These are phyloP conservation scores for Cercospora janseana DNA, from an alignment of 2,329 filamentous ascomycete genomes.

Conservation along the genomic window DNA sequence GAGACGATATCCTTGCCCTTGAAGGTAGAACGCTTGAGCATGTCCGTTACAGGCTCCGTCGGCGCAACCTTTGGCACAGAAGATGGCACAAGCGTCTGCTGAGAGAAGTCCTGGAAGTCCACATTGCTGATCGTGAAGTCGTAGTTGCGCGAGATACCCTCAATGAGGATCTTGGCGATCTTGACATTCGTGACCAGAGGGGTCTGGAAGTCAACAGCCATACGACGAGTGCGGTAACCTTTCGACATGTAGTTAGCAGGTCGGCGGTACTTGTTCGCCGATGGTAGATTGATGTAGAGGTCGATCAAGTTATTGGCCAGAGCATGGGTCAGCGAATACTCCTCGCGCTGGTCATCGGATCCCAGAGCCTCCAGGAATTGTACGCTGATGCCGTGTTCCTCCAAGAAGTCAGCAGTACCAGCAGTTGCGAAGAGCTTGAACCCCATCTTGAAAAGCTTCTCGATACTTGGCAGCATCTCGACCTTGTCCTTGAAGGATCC, in stretches of 20 bases:
- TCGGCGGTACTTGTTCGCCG: slow-evolving; percentile 92
- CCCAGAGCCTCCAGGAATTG: slow-evolving; percentile 87
- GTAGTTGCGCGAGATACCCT: slow-evolving; percentile 87
- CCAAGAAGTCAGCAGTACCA: slow-evolving; percentile 93
- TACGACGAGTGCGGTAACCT: slow-evolving; percentile 91
- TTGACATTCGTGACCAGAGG: slow-evolving; percentile 98
- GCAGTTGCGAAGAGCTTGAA: slow-evolving; percentile 96
- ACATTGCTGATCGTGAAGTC: slow-evolving; percentile 77
- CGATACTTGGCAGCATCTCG: slow-evolving; percentile 90
- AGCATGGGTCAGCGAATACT: slow-evolving; percentile 96
- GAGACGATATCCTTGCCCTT: slow-evolving; percentile 88
- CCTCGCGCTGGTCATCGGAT: slow-evolving; percentile 81
- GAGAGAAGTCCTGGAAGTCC: slow-evolving; percentile 81
- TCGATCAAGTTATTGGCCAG: slow-evolving; percentile 97
- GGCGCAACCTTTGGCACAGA: slow-evolving; percentile 47
- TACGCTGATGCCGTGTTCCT: slow-evolving; percentile 86
- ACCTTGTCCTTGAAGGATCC: slow-evolving; percentile 97
- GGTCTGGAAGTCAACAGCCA: slow-evolving; percentile 98
- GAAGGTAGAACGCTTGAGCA: slow-evolving; percentile 79
- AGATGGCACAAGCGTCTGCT: slow-evolving; percentile 37
- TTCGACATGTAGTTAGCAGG: slow-evolving; percentile 98
- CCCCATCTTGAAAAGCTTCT: slow-evolving; percentile 83
- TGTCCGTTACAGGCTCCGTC: slow-evolving; percentile 61
- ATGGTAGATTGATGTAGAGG: slow-evolving; percentile 98
- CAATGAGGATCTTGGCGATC: slow-evolving; percentile 95